Evolutionary conservation across 2,329 filamentous ascomycete genomes (phyloP).

Genomic region (Ophiostoma piceae): DNA sequence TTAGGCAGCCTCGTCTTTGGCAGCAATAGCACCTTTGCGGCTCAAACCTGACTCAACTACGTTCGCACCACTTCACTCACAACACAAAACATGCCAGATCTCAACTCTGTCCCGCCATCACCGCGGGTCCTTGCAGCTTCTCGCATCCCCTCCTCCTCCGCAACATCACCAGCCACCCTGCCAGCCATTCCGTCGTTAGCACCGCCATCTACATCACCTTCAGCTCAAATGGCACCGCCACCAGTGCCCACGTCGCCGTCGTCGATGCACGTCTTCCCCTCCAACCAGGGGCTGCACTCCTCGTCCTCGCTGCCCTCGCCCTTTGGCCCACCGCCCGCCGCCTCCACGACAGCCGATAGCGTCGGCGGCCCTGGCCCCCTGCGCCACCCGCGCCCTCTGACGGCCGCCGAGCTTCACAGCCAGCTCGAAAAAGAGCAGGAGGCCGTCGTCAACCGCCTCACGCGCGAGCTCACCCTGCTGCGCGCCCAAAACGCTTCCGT

Average conservation of each 20-base stretch:
- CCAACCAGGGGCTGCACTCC: slow-evolving; percentile 43
- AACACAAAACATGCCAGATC: slow-evolving; percentile 44
- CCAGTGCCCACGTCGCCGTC: slow-evolving; percentile 40
- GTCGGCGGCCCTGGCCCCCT: slow-evolving; percentile 62
- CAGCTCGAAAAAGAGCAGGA: slow-evolving; percentile 95
- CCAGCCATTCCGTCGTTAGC: neutral
- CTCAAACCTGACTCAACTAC: neutral
- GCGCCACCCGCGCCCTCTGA: slow-evolving; percentile 81
- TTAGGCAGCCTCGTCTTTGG: slow-evolving; percentile 5
- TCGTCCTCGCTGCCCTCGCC: slow-evolving; percentile 41
- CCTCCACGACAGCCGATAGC: slow-evolving; percentile 39
- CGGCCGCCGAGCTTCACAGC: slow-evolving; percentile 79
- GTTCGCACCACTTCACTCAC: neutral
- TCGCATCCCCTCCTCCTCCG: slow-evolving; percentile 39
- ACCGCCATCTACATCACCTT: neutral
- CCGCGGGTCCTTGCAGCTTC: slow-evolving; percentile 42
- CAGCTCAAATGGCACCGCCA: slow-evolving; percentile 39
- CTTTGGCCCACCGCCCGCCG: slow-evolving; percentile 33
- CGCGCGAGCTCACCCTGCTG: slow-evolving; percentile 80
- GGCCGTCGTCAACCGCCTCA: slow-evolving; percentile 88
- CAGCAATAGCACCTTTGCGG: neutral
- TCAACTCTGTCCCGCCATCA: slow-evolving; percentile 52
- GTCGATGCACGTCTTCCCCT: slow-evolving; percentile 53
- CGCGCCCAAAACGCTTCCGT: slow-evolving; percentile 65
- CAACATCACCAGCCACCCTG: slow-evolving; percentile 18